Base-by-base conservation (phyloP, 495 filamentous ascomycete genomes). In the Durotheca rogersii region DNA sequence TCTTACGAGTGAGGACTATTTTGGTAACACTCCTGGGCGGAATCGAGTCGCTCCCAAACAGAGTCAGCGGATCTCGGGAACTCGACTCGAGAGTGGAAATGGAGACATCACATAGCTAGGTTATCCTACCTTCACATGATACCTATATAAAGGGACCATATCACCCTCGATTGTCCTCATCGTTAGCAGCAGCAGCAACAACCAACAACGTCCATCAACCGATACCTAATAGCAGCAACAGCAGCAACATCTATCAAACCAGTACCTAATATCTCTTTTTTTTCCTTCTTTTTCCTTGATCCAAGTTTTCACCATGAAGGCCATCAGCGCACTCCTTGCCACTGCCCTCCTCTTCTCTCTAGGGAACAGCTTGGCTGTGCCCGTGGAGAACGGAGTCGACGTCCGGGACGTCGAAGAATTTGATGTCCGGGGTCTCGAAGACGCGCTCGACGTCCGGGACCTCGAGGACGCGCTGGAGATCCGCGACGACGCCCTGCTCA, bases 371-470 rank as follows among this genome's bases (percentile, higher is more conserved):
- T 29, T 49, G 19, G 37, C 32, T 27, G 20, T 41, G 12, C 46
- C 46, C 5, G 12, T 14, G 9, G 30, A 41, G 18, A 19, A 49
- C 36, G 10, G 27, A 6, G 36, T 25, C 17, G 35, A 49, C 18
- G 19, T n/a, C n/a, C n/a, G n/a, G n/a, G n/a, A n/a, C n/a, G n/a
- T n/a, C n/a, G n/a, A n/a, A n/a, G n/a, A n/a, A n/a, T n/a, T 49
- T 4, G 23, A 27, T 27, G 9, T 27, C 1, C 16, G 17, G 7
- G 19, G 32, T 6, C 36, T 49, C 17, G 46, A 49, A 49, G 29
- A 49, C 9, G 4, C 37, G 30, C 14, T 56, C 12, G 49, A 51
- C 20, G 15, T 55, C 27, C 53, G 15, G 4, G 53, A 45, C 15
- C 20, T 51, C 11, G 25, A 45, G n/a, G 29, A 49, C 9, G 4